phyloP scores from a whole-genome alignment of 1,284 basidiomycete genomes.

The Melampsora larici-populina region DNA sequence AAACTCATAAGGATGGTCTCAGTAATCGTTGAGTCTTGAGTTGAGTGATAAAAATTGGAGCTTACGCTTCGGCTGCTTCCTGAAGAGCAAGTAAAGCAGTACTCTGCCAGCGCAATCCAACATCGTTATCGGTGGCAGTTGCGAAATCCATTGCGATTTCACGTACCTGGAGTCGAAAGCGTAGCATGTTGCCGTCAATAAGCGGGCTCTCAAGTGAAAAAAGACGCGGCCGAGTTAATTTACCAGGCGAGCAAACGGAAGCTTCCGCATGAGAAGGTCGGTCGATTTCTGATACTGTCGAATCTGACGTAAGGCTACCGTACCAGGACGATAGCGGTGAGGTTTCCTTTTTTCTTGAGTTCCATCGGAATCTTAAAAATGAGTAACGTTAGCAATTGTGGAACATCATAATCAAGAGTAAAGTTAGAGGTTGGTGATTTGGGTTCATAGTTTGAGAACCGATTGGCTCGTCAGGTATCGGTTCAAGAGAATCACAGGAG shows the following conservation, averaged over 20 bases:
- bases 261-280: slow-evolving; percentile 52
- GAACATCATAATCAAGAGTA: background rate
- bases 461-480: background rate
- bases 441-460: background rate
- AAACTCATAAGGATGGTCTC: background rate
- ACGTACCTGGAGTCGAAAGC: slow-evolving; percentile 65
- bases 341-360: slow-evolving; percentile 43
- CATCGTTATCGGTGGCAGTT: slow-evolving; percentile 54
- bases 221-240: background rate
- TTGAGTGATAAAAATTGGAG: background rate
- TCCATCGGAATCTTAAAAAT: background rate
- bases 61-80: slow-evolving; percentile 87
- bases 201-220: background rate
- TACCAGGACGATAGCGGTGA: slow-evolving; percentile 50
- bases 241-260: slow-evolving; percentile 47
- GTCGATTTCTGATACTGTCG: slow-evolving; percentile 51
- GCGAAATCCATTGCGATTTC: slow-evolving; percentile 73
- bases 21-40: background rate
- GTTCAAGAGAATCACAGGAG: background rate
- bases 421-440: background rate
- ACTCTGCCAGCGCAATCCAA: slow-evolving; percentile 80
- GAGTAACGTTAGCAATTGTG: background rate
- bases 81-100: slow-evolving; percentile 85
- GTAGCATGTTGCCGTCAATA: background rate
- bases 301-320: slow-evolving; percentile 51